Conservation (phyloP, 169 alveolate genomes). For the Cryptosporidium sp. region DNA sequence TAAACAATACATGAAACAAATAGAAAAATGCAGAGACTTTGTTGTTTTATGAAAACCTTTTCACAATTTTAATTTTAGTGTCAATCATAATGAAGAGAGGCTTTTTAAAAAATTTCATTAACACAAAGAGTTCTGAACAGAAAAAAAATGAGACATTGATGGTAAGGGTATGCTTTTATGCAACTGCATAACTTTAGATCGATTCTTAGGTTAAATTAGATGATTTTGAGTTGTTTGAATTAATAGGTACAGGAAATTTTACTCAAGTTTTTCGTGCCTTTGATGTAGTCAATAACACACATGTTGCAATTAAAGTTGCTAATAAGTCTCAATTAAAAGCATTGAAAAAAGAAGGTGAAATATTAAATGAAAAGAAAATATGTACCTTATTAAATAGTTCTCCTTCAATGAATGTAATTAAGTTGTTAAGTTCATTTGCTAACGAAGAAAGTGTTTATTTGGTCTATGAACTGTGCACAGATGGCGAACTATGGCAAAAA, state of each 20-base stretch:
- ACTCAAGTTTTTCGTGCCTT: slow-evolving; percentile 57
- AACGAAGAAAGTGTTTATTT: slow-evolving; percentile 27
- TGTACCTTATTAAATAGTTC: slow-evolving; percentile 2
- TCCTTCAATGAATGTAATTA: slow-evolving; percentile 13
- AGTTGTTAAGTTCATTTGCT: slow-evolving; percentile 43
- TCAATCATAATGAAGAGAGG: slow-evolving; percentile 37
- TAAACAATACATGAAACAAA: not conserved
- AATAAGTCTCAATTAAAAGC: slow-evolving; percentile 26
- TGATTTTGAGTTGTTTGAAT: slow-evolving; percentile 19
- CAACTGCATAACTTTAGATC: not conserved
- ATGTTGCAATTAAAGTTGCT: slow-evolving; percentile 68
- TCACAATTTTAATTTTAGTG: not conserved
- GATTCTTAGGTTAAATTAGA: not conserved
- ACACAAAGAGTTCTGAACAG: not conserved
- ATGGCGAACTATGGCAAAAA: slow-evolving; percentile 59
- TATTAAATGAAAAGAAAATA: slow-evolving; percentile 60
- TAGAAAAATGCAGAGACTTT: not conserved
- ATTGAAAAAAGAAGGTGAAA: slow-evolving; percentile 43
- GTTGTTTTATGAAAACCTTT: not conserved
- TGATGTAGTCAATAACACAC: not conserved
- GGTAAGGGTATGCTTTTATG: slow-evolving; percentile 17
- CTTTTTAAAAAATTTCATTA: slow-evolving; percentile 9
- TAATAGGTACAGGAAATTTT: slow-evolving; percentile 67
- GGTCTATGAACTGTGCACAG: slow-evolving; percentile 25
- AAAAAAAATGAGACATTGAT: not conserved